Base-by-base conservation (phyloP, 345 rosid genomes). In the Boechera stricta region DNA sequence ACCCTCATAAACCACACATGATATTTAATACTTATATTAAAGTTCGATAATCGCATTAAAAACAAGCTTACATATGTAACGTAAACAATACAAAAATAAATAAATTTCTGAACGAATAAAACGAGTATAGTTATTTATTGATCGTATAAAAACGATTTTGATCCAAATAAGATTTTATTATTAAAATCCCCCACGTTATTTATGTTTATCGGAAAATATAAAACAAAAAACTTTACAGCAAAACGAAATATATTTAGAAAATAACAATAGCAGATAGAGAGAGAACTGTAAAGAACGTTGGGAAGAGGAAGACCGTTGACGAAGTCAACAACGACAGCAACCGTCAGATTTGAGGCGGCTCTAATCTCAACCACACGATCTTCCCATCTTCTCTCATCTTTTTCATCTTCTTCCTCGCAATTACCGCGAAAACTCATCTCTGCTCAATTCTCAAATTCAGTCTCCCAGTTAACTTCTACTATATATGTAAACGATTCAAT, bases 311-410 rank as follows among this genome's bases (percentile, higher is more conserved):
- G 84, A 71, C 74, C 79, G 80, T 81, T 77, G 84, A 77, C 77
- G 1, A 69, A 54, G 69, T 42, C 16, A 69, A 41, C 35, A 70
- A 4, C 39, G 1, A 75, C 26, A 15, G 5, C 47, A 61, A 45
- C 84, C 85, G 81, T 84, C 29, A 44, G 84, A 84, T 85, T 11
- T 9, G 45, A 74, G 92, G 91, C 86, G 89, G 91, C 92, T 81
- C 31, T 35, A 74, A 71, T 83, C 69, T 65, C 56, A 62, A n/a
- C 87, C 90, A 61, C 84, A 82, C 67, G 63, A 79, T 80, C 74
- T 1, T 0, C 51, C 55, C 55, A 59, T 35, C 42, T 44, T 32
- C 7, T 35, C 32, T 26, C 61, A 0, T 56, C 81, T 55, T 71
- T 13, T 47, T 35, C 47, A 4, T 62, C 72, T 67, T 72, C 77